Evolutionary conservation across 768 basidiomycete species (phyloP).

Genomic region (Pleurotus tuoliensis): DNA sequence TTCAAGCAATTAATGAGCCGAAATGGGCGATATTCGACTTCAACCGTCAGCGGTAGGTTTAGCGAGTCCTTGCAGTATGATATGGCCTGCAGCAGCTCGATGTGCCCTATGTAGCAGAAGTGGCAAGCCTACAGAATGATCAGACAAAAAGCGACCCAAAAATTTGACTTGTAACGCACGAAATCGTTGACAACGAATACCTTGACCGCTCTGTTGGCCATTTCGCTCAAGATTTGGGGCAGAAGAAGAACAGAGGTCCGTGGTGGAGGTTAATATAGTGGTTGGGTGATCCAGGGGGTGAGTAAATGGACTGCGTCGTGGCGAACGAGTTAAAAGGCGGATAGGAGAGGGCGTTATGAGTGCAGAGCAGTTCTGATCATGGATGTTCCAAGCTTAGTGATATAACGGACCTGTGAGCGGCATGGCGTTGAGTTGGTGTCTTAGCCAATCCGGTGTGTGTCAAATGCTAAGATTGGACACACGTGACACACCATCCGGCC

Average conservation of each 20-base stretch:
- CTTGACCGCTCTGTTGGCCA: slow-evolving; percentile 50
- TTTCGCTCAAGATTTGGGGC: neutral
- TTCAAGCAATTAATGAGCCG: slow-evolving; percentile 40
- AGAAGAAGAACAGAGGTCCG: no score
- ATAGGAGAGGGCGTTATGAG: neutral
- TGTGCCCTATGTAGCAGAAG: slow-evolving; percentile 50
- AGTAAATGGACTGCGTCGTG: neutral
- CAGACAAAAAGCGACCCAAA: neutral
- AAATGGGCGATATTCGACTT: slow-evolving; percentile 52
- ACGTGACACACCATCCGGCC: neutral
- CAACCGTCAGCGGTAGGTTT: slow-evolving; percentile 43
- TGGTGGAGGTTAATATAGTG: neutral
- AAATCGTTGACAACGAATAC: slow-evolving; percentile 62
- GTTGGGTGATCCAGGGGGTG: neutral
- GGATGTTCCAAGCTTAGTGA: slow-evolving; percentile 5
- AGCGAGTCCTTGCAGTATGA: slow-evolving; percentile 43
- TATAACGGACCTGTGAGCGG: slow-evolving; percentile 7
- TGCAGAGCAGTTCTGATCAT: neutral
- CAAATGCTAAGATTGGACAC: neutral
- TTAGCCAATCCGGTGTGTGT: slow-evolving; percentile 5
- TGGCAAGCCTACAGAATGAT: slow-evolving; percentile 36
- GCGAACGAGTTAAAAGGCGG: neutral
- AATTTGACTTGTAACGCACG: slow-evolving; percentile 38
- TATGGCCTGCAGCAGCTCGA: slow-evolving; percentile 49
- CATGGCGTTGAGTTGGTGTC: neutral